Conservation (phyloP, 768 basidiomycete genomes). For the Sutorius australiensis region DNA sequence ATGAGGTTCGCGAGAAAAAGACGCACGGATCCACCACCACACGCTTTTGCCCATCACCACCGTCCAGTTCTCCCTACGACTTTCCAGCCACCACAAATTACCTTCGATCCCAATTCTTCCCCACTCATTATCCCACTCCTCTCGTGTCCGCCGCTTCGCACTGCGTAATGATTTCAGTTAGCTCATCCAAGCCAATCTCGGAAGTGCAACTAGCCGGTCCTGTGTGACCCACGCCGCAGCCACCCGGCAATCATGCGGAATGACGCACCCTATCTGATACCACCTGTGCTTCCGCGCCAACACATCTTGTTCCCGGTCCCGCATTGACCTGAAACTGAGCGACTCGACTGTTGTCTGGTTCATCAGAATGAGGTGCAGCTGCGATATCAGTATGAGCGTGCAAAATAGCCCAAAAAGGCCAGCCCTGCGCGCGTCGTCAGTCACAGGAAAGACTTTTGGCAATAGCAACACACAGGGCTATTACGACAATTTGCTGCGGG, state of each 20-base stretch:
- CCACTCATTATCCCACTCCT: slow-evolving; percentile 78
- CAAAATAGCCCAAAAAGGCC: slow-evolving; percentile 76
- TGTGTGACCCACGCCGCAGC: background rate
- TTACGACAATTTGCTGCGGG: slow-evolving; percentile 65
- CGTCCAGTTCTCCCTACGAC: slow-evolving; percentile 60
- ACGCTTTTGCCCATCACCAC: slow-evolving; percentile 72
- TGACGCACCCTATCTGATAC: slow-evolving; percentile 53
- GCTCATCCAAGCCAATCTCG: background rate
- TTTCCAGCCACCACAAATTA: slow-evolving; percentile 84
- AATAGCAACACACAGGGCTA: slow-evolving; percentile 60
- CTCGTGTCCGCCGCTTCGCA: slow-evolving; percentile 42
- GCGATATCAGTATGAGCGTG: slow-evolving; percentile 48
- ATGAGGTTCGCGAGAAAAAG: background rate
- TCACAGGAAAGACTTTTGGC: background rate
- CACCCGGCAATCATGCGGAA: background rate
- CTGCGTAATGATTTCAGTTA: slow-evolving; percentile 32
- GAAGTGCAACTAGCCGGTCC: background rate
- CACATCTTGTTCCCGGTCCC: slow-evolving; percentile 55
- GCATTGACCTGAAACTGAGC: slow-evolving; percentile 53
- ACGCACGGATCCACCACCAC: slow-evolving; percentile 80
- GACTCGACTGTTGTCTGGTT: slow-evolving; percentile 83
- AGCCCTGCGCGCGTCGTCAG: slow-evolving; percentile 41
- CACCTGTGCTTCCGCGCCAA: slow-evolving; percentile 51
- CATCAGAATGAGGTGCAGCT: slow-evolving; percentile 54
- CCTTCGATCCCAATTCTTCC: slow-evolving; percentile 71